Percentiles rank a stretch among this genome's conserved stretches.
phyloP scores from a whole-genome alignment of 2,329 filamentous ascomycete species.

The Sarocladiaceae sp. region DNA sequence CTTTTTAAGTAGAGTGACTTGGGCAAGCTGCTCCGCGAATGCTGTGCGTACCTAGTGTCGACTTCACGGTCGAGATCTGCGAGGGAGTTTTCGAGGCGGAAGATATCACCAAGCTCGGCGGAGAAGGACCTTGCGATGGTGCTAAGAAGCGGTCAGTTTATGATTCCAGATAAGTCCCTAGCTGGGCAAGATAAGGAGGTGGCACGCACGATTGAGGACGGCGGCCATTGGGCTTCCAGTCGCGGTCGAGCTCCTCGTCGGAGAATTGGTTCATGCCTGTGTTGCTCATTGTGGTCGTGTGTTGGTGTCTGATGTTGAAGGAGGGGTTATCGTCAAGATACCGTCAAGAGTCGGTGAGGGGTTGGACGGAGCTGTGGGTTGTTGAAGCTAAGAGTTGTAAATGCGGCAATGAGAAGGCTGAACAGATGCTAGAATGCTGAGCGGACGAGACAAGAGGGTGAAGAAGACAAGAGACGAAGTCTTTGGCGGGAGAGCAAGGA shows the following conservation, averaged over 20 bases:
- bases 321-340: neutral
- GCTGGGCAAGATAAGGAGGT: constrained; percentile 50
- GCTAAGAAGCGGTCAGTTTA: constrained; percentile 39
- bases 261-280: constrained; percentile 31
- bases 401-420: neutral
- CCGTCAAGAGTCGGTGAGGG: neutral
- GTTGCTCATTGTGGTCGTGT: neutral
- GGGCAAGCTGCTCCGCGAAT: no score
- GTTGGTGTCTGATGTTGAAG: neutral
- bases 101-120: constrained; percentile 79
- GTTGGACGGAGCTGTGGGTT: neutral
- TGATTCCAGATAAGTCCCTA: constrained; percentile 31
- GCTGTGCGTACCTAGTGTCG: constrained; percentile 64
- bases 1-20: neutral
- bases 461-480: neutral
- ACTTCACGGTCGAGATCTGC: constrained; percentile 71
- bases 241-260: constrained; percentile 68
- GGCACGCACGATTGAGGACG: constrained; percentile 76
- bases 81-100: constrained; percentile 77
- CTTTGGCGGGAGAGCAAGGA: neutral
- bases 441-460: neutral
- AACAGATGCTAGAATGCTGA: neutral
- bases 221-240: constrained; percentile 74
- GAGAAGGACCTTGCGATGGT: constrained; percentile 87
- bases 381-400: neutral